These are phyloP conservation scores for Raddia distichophylla DNA, from an alignment of 176 grass and related monocot genomes.

Conservation along the genomic window DNA sequence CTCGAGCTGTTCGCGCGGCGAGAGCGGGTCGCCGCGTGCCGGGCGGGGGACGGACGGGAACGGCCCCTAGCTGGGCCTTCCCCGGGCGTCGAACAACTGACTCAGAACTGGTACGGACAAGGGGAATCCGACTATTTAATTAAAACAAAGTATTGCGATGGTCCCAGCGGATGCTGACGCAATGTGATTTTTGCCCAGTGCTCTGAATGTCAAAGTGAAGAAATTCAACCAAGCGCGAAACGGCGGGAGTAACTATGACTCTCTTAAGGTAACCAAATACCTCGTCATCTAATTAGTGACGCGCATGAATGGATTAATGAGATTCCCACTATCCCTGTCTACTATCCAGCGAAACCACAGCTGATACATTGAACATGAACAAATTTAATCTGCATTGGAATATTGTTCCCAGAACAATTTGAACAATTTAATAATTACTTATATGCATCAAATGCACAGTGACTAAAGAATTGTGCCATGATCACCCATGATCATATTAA, in stretches of 20 bases:
- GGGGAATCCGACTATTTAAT: slow-evolving; percentile 80
- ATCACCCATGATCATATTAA: no score
- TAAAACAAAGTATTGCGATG: slow-evolving; percentile 75
- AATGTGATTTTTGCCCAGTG: slow-evolving; percentile 61
- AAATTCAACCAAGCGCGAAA: slow-evolving; percentile 68
- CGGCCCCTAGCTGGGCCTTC: no score
- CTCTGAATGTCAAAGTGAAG: slow-evolving; percentile 61
- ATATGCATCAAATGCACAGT: no score
- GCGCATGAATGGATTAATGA: slow-evolving; percentile 70
- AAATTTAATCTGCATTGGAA: no score
- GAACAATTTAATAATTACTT: no score
- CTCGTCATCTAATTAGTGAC: slow-evolving; percentile 72
- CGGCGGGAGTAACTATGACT: slow-evolving; percentile 85
- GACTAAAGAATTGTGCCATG: no score
- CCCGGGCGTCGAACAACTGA: slow-evolving; percentile 55
- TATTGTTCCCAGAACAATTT: no score
- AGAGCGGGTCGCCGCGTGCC: no score
- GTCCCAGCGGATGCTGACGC: slow-evolving; percentile 8
- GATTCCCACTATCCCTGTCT: slow-evolving; percentile 43
- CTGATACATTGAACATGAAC: no score
- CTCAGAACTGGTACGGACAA: slow-evolving; percentile 69
- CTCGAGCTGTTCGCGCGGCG: no score
- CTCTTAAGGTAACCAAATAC: slow-evolving; percentile 87
- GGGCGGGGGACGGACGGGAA: no score
- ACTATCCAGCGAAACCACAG: slow-evolving; percentile 28